Base-by-base conservation (phyloP, 2,329 filamentous ascomycete genomes). In the Madurella mycetomatis region DNA sequence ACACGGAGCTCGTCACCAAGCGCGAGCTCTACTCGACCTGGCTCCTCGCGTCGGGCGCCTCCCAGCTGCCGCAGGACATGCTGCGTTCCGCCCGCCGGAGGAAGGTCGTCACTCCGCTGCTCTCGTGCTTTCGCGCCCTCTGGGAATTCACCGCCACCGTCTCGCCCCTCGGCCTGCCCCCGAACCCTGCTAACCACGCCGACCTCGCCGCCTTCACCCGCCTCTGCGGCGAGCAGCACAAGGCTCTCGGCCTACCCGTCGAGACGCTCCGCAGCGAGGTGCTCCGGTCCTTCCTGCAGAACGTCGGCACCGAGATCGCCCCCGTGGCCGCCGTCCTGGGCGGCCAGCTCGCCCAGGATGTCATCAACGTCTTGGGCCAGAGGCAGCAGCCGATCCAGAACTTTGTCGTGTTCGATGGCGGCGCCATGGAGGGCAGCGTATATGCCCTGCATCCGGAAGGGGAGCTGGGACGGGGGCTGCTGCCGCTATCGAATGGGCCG, bases 371-470 rank as follows among this genome's bases (percentile, higher is more conserved):
- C 32, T 81, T 97, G 5, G 90, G 92, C 47, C 85, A 88, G 68
- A 85, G 88, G 41, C 91, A 97, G 73, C 94, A 96, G 70, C 94
- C 94, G 1, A 87, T 99, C 41, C 94, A 99, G 73, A 99, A 99
- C 70, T 84, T 96, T 69, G 81, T 96, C 47, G 76, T 97, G 17
- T 96, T 97, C 65, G 91, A 97, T 69, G 92, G 92, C 13, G 88
- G 90, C 62, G 81, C 79, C 44, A 88, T 89, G 71, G 82, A 88
- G 60, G 89, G 87, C 0, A 84, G 84, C 1, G 85, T 94, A 61
- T 96, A 94, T 68, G 81, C 90, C 1, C 76, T 97, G 41, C 90
- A 95, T 67, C 89, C 90, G 0, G 79, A 84, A 51, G 81, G 79
- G 25, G 67, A 66, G 18, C 73, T 85, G 12, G 83, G 82, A 9